Percentiles rank a stretch among this genome's conserved stretches.
These are phyloP conservation scores for Hyaloperonospora brassicae DNA, from an alignment of 352 stramenopile genomes.

Conservation along the genomic window DNA sequence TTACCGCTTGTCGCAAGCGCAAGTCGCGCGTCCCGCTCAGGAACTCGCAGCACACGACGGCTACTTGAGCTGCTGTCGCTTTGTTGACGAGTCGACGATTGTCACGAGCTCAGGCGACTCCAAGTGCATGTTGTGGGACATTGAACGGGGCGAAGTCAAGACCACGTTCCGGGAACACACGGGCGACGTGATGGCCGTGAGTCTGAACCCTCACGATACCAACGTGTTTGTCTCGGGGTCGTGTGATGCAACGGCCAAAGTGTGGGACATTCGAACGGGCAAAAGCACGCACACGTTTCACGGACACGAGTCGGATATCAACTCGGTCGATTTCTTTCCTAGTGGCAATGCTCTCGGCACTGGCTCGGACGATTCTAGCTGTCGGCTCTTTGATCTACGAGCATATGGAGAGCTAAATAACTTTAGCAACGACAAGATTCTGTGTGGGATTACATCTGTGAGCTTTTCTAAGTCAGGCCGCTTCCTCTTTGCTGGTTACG, in stretches of 20 bases:
- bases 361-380: constrained; percentile 95
- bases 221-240: constrained; percentile 97
- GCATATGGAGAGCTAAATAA: constrained; percentile 95
- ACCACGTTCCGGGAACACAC: constrained; percentile 96
- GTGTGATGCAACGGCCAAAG: constrained; percentile 94
- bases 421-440: constrained; percentile 95
- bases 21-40: constrained; percentile 87
- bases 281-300: constrained; percentile 96
- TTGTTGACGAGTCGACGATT: constrained; percentile 92
- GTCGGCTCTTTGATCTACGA: constrained; percentile 95
- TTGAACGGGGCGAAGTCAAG: constrained; percentile 90
- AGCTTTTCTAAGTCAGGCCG: constrained; percentile 92
- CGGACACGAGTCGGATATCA: constrained; percentile 98
- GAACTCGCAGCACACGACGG: constrained; percentile 97
- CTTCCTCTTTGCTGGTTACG: constrained; percentile 97
- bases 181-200: constrained; percentile 96
- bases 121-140: constrained; percentile 98
- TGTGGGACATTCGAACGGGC: constrained; percentile 96
- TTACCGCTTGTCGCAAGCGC: constrained; percentile 90
- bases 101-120: constrained; percentile 94
- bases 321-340: constrained; percentile 97
- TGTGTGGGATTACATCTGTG: constrained; percentile 96
- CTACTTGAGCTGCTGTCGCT: constrained; percentile 97
- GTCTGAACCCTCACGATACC: constrained; percentile 90
- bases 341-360: constrained; percentile 92